Percentiles rank a stretch among this genome's conserved stretches.
These are phyloP conservation scores for Adiantum capillusveneris DNA, from an alignment of 75 land plant genomes.

Conservation along the genomic window DNA sequence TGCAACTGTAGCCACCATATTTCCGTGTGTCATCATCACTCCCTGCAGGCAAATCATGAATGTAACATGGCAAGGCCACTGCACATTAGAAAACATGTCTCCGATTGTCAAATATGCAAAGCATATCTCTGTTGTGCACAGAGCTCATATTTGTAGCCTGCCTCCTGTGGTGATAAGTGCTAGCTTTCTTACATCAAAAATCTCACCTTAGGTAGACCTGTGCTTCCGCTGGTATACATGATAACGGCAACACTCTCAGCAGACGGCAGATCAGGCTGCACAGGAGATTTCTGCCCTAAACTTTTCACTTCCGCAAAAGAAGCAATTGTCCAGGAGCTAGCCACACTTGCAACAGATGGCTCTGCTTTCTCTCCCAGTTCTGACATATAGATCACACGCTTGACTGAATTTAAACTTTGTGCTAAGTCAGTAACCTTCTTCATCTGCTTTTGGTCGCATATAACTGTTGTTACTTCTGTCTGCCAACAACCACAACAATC, in stretches of 20 bases:
- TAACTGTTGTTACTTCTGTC: slow-evolving; percentile 96
- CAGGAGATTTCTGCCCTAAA: slow-evolving; percentile 50
- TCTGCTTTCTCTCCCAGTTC: slow-evolving; percentile 43
- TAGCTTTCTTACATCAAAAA: too few species aligned
- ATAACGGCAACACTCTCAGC: slow-evolving; percentile 86
- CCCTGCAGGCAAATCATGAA: slow-evolving; percentile 40
- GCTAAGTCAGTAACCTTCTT: slow-evolving; percentile 60
- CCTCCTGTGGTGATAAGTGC: too few species aligned
- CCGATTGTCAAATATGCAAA: too few species aligned
- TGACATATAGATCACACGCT: slow-evolving; percentile 67
- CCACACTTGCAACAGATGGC: slow-evolving; percentile 12
- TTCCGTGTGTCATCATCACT: slow-evolving; percentile 87
- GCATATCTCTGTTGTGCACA: too few species aligned
- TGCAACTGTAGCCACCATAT: slow-evolving; percentile 74
- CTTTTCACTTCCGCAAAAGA: slow-evolving; percentile 54
- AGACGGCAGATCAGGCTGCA: slow-evolving; percentile 59
- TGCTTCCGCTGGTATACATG: slow-evolving; percentile 99
- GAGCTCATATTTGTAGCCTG: too few species aligned
- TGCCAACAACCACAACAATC: slow-evolving; percentile 14
- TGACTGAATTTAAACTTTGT: slow-evolving; percentile 73
- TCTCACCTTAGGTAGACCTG: slow-evolving; percentile 93
- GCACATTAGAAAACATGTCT: too few species aligned
- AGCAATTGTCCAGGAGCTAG: slow-evolving; percentile 47
- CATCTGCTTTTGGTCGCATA: slow-evolving; percentile 88
- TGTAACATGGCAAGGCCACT: too few species aligned